Conservation (phyloP, 495 filamentous ascomycete species). For the Filosporella fistucella region DNA sequence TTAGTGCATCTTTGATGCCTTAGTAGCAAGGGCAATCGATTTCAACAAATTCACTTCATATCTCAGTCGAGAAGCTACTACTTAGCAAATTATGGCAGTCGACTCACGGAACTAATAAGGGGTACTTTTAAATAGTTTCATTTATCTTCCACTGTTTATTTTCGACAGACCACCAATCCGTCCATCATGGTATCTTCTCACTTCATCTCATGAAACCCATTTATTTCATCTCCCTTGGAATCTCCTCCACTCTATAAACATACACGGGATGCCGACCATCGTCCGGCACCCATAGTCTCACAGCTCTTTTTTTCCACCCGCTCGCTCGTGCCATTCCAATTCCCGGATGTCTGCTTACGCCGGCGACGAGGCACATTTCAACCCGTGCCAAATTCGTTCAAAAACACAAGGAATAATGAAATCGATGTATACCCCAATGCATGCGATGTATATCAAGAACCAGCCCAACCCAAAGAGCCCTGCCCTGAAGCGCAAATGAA, state of each 20-base stretch:
- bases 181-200: neutral
- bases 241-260: too few species aligned
- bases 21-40: too few species aligned
- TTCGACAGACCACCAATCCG: neutral
- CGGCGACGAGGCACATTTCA: neutral
- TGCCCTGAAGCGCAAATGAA: neutral
- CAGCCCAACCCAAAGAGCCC: neutral
- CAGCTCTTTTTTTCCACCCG: neutral
- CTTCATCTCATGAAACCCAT: neutral
- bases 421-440: neutral
- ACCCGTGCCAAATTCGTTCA: neutral
- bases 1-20: too few species aligned
- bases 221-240: neutral
- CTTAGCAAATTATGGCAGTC: too few species aligned
- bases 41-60: too few species aligned
- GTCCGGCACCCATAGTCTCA: too few species aligned
- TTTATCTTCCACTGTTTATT: neutral
- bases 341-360: neutral
- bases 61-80: too few species aligned
- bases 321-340: neutral
- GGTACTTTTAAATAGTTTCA: too few species aligned
- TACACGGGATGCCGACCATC: too few species aligned
- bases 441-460: neutral
- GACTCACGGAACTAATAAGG: too few species aligned
- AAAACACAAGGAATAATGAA: neutral